These are phyloP conservation scores for Monilinia aucupariae DNA, from an alignment of 2,329 filamentous ascomycete genomes.

Conservation along the genomic window DNA sequence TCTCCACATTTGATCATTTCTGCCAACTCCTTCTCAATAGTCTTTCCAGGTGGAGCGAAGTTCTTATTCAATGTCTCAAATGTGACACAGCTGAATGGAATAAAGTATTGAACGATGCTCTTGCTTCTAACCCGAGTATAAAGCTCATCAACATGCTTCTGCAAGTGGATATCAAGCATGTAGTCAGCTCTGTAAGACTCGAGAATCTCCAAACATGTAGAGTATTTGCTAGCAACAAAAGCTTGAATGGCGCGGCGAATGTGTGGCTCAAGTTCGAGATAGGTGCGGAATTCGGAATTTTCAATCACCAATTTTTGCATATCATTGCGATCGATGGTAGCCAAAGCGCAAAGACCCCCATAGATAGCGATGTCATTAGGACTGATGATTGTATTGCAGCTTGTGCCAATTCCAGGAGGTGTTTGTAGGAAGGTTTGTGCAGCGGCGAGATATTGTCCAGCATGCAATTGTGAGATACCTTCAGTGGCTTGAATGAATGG, in stretches of 20 bases:
- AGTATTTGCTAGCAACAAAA: slow-evolving; percentile 88
- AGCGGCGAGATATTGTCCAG: slow-evolving; percentile 56
- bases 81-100: slow-evolving; percentile 83
- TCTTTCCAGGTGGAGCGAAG: slow-evolving; percentile 60
- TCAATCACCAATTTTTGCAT: slow-evolving; percentile 74
- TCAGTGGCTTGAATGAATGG: slow-evolving; percentile 52
- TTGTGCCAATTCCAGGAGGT: slow-evolving; percentile 43
- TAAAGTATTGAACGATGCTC: slow-evolving; percentile 88
- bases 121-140: slow-evolving; percentile 77
- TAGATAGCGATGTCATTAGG: slow-evolving; percentile 90
- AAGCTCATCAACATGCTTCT: slow-evolving; percentile 63
- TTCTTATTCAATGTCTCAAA: slow-evolving; percentile 71
- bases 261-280: slow-evolving; percentile 88
- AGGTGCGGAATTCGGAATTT: slow-evolving; percentile 73
- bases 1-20: slow-evolving; percentile 67
- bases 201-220: slow-evolving; percentile 74
- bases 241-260: slow-evolving; percentile 84
- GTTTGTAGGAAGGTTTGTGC: slow-evolving; percentile 56
- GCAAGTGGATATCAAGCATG: slow-evolving; percentile 81
- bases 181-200: slow-evolving; percentile 80
- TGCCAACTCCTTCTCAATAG: slow-evolving; percentile 70
- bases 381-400: slow-evolving; percentile 66
- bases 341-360: slow-evolving; percentile 82
- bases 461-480: slow-evolving; percentile 56
- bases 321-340: slow-evolving; percentile 76